phyloP scores from a whole-genome alignment of 768 basidiomycete species.

The Lentinula aciculospora region DNA sequence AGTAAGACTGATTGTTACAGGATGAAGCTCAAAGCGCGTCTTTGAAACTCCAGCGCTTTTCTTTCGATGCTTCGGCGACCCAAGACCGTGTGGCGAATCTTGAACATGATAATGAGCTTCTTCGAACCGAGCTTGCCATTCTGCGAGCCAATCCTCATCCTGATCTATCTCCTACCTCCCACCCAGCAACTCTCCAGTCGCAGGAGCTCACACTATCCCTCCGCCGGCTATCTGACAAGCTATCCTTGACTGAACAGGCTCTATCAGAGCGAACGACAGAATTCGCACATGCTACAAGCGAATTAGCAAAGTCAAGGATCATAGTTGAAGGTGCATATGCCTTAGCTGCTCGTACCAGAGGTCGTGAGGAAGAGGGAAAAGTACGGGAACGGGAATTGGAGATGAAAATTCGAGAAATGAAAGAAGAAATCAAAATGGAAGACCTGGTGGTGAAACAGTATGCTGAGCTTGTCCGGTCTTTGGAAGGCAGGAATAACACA shows the following conservation, averaged over 20 bases:
- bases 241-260: constrained; percentile 52
- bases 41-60: constrained; percentile 59
- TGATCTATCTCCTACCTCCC: constrained; percentile 20
- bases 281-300: constrained; percentile 35
- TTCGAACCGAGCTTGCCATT: constrained; percentile 48
- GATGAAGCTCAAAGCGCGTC: constrained; percentile 66
- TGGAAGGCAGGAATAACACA: constrained; percentile 39
- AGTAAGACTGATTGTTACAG: constrained; percentile 26
- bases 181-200: constrained; percentile 25
- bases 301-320: constrained; percentile 35
- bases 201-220: constrained; percentile 63
- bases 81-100: constrained; percentile 42
- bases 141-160: constrained; percentile 51
- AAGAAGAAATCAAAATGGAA: constrained; percentile 56
- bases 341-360: constrained; percentile 46
- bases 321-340: constrained; percentile 49
- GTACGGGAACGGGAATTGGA: constrained; percentile 45
- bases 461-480: constrained; percentile 62
- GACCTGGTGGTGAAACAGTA: constrained; percentile 70
- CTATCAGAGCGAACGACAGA: constrained; percentile 44
- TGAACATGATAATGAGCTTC: constrained; percentile 53
- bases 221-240: constrained; percentile 63
- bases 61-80: constrained; percentile 45
- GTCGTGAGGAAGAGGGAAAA: constrained; percentile 48
- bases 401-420: constrained; percentile 36